phyloP scores from a whole-genome alignment of 805 yeast species.

The Cyberlindnera maritima region DNA sequence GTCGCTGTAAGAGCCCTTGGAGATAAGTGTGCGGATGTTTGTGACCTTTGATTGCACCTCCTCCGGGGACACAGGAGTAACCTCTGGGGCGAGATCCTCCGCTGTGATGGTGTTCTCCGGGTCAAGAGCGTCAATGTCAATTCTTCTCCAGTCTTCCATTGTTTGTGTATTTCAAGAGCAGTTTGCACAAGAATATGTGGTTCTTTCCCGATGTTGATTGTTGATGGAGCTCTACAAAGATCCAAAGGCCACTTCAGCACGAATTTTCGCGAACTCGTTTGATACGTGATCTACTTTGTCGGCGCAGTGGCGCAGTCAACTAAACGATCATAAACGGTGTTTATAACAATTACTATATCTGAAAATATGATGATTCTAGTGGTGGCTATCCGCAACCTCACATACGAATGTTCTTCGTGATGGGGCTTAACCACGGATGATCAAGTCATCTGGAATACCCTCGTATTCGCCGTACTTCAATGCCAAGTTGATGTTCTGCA shows the following conservation, averaged over 20 bases:
- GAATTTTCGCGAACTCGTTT: too few species aligned
- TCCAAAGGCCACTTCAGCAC: too few species aligned
- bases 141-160: conserved; percentile 88
- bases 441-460: conserved; percentile 80
- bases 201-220: background rate
- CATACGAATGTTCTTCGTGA: background rate
- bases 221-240: too few species aligned
- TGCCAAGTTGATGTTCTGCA: conserved; percentile 91
- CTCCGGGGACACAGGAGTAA: conserved; percentile 40
- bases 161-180: background rate
- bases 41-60: conserved; percentile 55
- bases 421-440: conserved; percentile 28
- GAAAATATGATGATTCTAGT: background rate
- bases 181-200: background rate
- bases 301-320: too few species aligned
- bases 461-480: conserved; percentile 90
- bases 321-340: too few species aligned
- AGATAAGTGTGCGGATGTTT: conserved; percentile 58
- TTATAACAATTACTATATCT: too few species aligned
- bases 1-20: conserved; percentile 68
- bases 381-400: background rate
- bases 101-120: conserved; percentile 66
- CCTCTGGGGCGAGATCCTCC: conserved; percentile 57
- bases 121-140: conserved; percentile 88
- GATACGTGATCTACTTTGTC: too few species aligned